phyloP scores from a whole-genome alignment of 2,329 filamentous ascomycete genomes.

The Xylariales sp. region DNA sequence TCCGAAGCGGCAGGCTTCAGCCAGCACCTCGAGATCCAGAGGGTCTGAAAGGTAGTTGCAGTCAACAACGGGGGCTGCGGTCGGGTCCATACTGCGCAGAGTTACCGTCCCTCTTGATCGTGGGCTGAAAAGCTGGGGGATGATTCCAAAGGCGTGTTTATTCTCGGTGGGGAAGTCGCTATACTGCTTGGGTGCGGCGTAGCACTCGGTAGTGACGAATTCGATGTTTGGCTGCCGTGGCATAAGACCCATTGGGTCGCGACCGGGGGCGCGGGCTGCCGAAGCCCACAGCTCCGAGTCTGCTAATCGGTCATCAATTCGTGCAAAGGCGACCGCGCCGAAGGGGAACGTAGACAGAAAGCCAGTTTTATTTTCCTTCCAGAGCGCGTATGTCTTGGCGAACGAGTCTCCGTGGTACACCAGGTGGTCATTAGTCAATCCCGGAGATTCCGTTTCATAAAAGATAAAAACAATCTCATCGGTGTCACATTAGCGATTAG shows the following conservation, averaged over 20 bases:
- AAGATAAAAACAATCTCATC: conserved; percentile 57
- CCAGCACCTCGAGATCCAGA: conserved; percentile 54
- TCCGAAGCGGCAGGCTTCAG: conserved; percentile 52
- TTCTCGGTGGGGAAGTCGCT: conserved; percentile 46
- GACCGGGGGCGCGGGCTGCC: conserved; percentile 40
- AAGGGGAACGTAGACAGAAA: conserved; percentile 59
- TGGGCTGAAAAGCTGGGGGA: conserved; percentile 54
- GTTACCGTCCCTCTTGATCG: conserved; percentile 51
- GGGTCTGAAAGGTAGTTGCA: conserved; percentile 55
- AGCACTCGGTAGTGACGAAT: conserved; percentile 59
- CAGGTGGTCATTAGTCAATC: conserved; percentile 48
- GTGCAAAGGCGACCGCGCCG: conserved; percentile 56
- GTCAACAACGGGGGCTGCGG: conserved; percentile 51
- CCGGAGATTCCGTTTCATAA: conserved; percentile 50
- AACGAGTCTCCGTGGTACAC: conserved; percentile 51
- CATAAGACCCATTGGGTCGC: conserved; percentile 60
- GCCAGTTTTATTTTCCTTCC: conserved; percentile 54
- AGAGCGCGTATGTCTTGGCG: conserved; percentile 46
- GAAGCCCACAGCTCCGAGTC: conserved; percentile 50
- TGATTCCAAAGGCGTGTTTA: conserved; percentile 53
- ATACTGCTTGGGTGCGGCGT: conserved; percentile 56
- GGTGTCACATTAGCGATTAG: too few species aligned
- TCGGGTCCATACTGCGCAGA: conserved; percentile 41
- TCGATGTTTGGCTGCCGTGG: conserved; percentile 55
- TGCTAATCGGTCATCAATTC: conserved; percentile 55